Percentiles rank a stretch among this genome's conserved stretches.
Conservation (phyloP, 2,329 filamentous ascomycete genomes). For the Talaromyces albobiverticillius region DNA sequence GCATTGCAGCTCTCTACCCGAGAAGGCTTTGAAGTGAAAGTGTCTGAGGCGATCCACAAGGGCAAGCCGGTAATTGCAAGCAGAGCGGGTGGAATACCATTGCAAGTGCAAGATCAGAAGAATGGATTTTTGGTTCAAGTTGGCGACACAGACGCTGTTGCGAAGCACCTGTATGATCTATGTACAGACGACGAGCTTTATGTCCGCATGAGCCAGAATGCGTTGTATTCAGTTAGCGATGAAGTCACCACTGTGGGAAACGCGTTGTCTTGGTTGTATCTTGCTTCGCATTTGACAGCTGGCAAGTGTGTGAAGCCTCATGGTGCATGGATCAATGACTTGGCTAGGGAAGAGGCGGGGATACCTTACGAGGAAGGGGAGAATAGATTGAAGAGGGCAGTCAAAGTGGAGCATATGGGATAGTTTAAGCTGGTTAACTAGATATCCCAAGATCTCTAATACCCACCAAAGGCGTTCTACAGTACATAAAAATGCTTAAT, state of each 20-base stretch:
- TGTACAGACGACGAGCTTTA: constrained; percentile 66
- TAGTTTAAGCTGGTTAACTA: too few species aligned
- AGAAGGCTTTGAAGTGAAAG: constrained; percentile 84
- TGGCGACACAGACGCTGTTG: constrained; percentile 68
- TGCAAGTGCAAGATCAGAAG: constrained; percentile 70
- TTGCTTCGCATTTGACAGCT: constrained; percentile 65
- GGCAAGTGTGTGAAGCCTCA: constrained; percentile 57
- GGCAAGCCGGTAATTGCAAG: constrained; percentile 76
- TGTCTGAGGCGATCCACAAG: constrained; percentile 78
- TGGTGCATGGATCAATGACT: constrained; percentile 69
- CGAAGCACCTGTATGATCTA: constrained; percentile 62
- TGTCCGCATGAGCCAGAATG: constrained; percentile 63
- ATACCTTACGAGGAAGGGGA: constrained; percentile 58
- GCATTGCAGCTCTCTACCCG: constrained; percentile 76
- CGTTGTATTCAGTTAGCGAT: constrained; percentile 67
- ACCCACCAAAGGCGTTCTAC: background rate
- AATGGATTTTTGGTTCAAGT: constrained; percentile 73
- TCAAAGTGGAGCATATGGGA: constrained; percentile 26
- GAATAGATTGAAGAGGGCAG: constrained; percentile 51
- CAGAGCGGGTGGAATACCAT: constrained; percentile 72
- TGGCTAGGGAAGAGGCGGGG: constrained; percentile 65
- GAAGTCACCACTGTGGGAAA: constrained; percentile 81
- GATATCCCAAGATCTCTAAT: background rate
- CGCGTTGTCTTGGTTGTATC: constrained; percentile 71
- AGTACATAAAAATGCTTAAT: background rate